phyloP scores from a whole-genome alignment of 495 filamentous ascomycete genomes.

The Sporormia fimetaria region DNA sequence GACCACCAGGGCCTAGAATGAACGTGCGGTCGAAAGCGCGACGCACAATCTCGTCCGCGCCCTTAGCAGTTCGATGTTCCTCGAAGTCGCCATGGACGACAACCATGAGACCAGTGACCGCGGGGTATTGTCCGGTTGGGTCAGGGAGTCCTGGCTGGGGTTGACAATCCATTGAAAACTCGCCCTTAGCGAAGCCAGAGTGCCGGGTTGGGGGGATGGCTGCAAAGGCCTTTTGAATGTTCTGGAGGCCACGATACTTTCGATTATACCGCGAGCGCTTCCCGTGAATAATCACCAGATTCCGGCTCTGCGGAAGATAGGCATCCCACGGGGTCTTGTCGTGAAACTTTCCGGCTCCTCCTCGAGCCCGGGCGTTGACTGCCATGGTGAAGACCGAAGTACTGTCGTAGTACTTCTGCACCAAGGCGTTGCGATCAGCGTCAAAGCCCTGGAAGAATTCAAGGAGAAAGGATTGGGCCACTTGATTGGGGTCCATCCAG shows the following conservation, averaged over 20 bases:
- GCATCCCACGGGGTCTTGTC: conserved; percentile 48
- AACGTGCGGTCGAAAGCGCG: conserved; percentile 83
- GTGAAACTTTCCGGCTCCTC: conserved; percentile 33
- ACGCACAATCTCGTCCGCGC: conserved; percentile 39
- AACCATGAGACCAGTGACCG: conserved; percentile 68
- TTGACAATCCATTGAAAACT: conserved; percentile 77
- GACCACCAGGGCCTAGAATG: conserved; percentile 63
- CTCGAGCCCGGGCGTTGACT: conserved; percentile 53
- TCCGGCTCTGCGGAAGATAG: conserved; percentile 72
- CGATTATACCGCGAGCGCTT: conserved; percentile 50
- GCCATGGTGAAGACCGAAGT: conserved; percentile 68
- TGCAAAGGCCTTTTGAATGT: conserved; percentile 59
- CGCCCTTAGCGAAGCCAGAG: conserved; percentile 48
- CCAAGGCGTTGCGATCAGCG: conserved; percentile 50
- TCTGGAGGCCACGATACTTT: conserved; percentile 47
- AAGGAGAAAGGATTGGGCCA: conserved; percentile 62
- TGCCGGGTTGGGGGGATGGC: conserved; percentile 64
- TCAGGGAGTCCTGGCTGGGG: conserved; percentile 62
- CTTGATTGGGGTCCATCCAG: conserved; percentile 64
- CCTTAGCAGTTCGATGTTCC: conserved; percentile 47
- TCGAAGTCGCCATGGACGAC: conserved; percentile 75
- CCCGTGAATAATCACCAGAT: conserved; percentile 58
- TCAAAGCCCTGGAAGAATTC: conserved; percentile 70
- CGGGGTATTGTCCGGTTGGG: conserved; percentile 50
- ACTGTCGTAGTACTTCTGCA: conserved; percentile 61